Base-by-base conservation (phyloP, 352 stramenopile species). In the Phytophthora lateralis region DNA sequence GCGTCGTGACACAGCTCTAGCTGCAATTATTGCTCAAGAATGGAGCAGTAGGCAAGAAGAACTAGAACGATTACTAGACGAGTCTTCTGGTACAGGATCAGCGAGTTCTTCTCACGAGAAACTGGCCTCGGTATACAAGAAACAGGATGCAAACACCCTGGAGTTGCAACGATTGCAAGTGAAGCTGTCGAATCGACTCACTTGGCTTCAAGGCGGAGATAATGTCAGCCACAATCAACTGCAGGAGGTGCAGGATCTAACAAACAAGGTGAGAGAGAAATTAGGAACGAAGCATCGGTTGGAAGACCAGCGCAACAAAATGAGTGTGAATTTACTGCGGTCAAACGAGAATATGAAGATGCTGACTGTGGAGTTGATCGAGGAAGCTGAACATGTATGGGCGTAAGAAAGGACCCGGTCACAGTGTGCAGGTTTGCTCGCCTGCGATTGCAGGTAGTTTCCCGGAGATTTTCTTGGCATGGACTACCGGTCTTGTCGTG, bases 381-480 rank as follows among this genome's bases (percentile, higher is more conserved):
- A 50, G 41, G 51, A 58, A 32, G 34, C 51, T 11, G 14, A 55
- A 3, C 37, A 32, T 17, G 20, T 49, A 10, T 49, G 42, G 21
- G 2, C 6, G n/a, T 42, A 42, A 42, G 15, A n/a, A 39, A 39
- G 27, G 27, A 32, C 27, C 4, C 27, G 8, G 5, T 32, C 7
- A 6, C 7, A 32, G 27, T 32, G 27, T 11, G 26, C 26, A 4
- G 6, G 4, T 29, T 29, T 29, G 26, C 26, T 29, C 6, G 26
- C 4, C 2, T 29, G 4, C 11, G 27, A 6, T 32, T 32, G 27
- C 27, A 12, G 27, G 6, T 32, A 10, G 27, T 5, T 32, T 32
- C 7, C 27, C 27, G 27, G 27, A 32, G 27, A 32, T 32, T 32
- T 32, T 12, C 1, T 2, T 32, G 27, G 7, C 27, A 2, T 32